Base-by-base conservation (phyloP, 495 filamentous ascomycete species). In the Lentithecium fluviatile region DNA sequence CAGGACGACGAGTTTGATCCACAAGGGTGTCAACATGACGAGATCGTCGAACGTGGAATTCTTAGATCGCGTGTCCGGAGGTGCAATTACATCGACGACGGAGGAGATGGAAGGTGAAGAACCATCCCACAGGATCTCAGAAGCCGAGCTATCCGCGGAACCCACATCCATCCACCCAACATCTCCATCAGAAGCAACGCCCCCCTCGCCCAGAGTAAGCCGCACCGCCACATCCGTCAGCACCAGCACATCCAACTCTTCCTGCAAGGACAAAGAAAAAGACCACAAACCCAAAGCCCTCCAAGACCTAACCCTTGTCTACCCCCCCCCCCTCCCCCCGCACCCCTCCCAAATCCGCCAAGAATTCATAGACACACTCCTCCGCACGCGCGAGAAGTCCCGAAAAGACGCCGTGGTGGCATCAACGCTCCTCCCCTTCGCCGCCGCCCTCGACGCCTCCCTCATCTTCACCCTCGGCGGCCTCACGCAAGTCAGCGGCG, bases 321-420 rank as follows among this genome's bases (percentile, higher is more conserved):
- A 75, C 48, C 75, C 74, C 0, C 58, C 71, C 0, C 66, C 69
- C 1, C 56, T 74, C n/a, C 20, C 48, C 2, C 63, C 63, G 11
- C 52, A 62, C 7, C 61, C 66, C 2, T 69, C 71, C 19, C 58
- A 73, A 38, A 69, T 77, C 58, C 69, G 70, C 17, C 25, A 60
- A 13, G 74, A 77, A 36, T 75, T 77, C 47, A 57, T 74, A 42
- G 69, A 72, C 38, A 61, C 67, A 0, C 75, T 77, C 60, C 57
- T 76, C 32, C 66, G 73, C 23, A 67, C 75, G 12, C 73, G 74
- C 25, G 66, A 70, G 1, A 71, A 72, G 52, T 75, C 75, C 0
- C 71, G 76, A 45, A 64, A 67, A 20, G 71, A 77, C 20, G 69
- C 73, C 15, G 56, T 76, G 37, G 66, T 77, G 34, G 74, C 75